phyloP scores from a whole-genome alignment of 805 yeast genomes.

The Saccharomycopsis lassenensis region DNA sequence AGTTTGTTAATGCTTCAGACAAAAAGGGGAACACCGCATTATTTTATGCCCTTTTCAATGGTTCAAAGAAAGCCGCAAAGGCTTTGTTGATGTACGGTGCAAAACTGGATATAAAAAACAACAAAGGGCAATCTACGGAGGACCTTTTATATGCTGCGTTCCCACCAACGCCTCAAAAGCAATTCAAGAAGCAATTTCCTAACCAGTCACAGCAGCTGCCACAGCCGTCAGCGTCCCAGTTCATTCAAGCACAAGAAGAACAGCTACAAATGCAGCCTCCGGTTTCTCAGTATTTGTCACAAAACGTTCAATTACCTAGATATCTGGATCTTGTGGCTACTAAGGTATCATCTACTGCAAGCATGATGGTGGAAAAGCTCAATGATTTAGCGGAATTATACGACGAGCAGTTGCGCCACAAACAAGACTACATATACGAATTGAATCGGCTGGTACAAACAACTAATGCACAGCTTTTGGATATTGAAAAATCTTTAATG shows the following conservation, averaged over 20 bases:
- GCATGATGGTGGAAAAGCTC: constrained; percentile 39
- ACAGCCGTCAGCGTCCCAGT: no score
- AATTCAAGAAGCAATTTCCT: no score
- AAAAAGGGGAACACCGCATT: constrained; percentile 70
- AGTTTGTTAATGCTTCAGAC: constrained; percentile 53
- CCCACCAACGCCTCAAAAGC: constrained; percentile 17
- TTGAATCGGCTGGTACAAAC: no score
- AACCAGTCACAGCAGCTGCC: no score
- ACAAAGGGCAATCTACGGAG: constrained; percentile 21
- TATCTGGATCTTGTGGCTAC: no score
- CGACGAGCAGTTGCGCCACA: constrained; percentile 41
- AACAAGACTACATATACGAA: constrained; percentile 28
- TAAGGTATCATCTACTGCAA: no score
- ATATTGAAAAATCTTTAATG: no score
- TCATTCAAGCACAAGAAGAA: no score
- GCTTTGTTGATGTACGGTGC: constrained; percentile 42
- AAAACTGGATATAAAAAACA: constrained; percentile 30
- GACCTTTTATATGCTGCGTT: constrained; percentile 20
- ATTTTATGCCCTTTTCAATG: constrained; percentile 58
- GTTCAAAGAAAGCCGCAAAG: constrained; percentile 41
- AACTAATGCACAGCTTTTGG: no score
- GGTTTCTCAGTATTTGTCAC: no score
- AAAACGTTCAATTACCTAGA: no score
- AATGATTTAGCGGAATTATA: constrained; percentile 39
- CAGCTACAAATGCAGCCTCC: no score